Percentiles rank a stretch among this genome's conserved stretches.
These are phyloP conservation scores for Dysphania ambrosioides DNA, from an alignment of 148 eudicot species.

Conservation along the genomic window DNA sequence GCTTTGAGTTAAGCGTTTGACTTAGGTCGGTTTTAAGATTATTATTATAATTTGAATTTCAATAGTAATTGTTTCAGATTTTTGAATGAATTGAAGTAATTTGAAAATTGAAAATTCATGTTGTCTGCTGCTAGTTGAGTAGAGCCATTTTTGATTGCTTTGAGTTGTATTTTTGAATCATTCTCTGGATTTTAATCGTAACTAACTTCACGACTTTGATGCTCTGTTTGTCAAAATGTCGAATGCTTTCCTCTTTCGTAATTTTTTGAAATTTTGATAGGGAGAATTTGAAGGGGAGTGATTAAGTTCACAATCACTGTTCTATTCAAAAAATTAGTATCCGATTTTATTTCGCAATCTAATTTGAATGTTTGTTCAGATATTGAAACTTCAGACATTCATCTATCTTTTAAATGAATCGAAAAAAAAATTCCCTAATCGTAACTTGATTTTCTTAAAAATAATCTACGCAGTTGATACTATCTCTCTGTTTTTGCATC, in stretches of 20 bases:
- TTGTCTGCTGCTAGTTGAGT: no score
- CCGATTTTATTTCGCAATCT: background rate
- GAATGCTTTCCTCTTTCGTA: no score
- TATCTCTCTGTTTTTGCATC: no score
- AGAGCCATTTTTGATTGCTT: no score
- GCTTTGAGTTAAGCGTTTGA: background rate
- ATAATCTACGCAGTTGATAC: background rate
- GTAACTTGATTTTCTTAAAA: no score
- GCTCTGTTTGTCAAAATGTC: no score
- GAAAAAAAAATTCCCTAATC: no score
- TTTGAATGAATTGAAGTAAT: background rate
- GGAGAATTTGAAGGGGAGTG: background rate
- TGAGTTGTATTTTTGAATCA: no score
- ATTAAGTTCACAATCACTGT: background rate
- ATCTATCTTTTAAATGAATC: background rate
- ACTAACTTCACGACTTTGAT: background rate
- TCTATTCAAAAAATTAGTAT: background rate
- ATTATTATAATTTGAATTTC: background rate
- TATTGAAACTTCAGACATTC: background rate
- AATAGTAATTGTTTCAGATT: background rate
- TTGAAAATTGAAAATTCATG: no score
- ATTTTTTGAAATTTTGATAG: background rate
- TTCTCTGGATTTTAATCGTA: no score
- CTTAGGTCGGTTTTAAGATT: background rate
- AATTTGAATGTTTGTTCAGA: constrained; percentile 9